Base-by-base conservation (phyloP, 192 early-diverging fungal genomes). In the Diversispora epigaea region DNA sequence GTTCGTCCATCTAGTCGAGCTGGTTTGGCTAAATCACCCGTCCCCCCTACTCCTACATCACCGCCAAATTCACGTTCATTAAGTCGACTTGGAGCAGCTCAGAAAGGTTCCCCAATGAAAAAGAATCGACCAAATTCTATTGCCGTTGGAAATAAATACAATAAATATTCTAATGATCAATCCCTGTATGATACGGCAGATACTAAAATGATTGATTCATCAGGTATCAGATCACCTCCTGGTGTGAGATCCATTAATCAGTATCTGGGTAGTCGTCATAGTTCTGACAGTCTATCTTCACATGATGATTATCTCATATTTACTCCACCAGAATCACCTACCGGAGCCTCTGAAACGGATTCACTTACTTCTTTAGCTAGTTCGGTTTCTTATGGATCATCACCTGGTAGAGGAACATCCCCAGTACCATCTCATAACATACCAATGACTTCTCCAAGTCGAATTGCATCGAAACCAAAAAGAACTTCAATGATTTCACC, bases 341-440 rank as follows among this genome's bases (percentile, higher is more conserved):
- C 56, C 15, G 40, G 32, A 43, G 56, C 40, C n/a, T 72, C 70
- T 7, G 70, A 72, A 60, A 72, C 70, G 0, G 70, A 72, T 45
- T 72, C 70, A 3, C 25, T 72, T 40, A 72, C 70, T 45, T 71
- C 68, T 39, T n/a, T 71, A 57, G 41, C 68, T 10, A 72, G 70
- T 60, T 60, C 70, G 1, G 56, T 72, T 17, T 72, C 70, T 8
- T 72, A 60, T 21, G 52, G 70, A 17, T 72, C 70, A 15, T 72
- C 70, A 45, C 56, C 70, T 44, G 70, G 70, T 44, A 72, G 70
- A 72, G 70, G 41, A 45, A 46, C 70, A 15, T 72, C 70, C 25
- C 70, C 70, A 12, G 46, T 60, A 58, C 70, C 54, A 7, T 39
- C 68, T 9, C 11, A 22, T 60, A 40, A 52, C 3, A 39, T 32